Conservation (phyloP, 2,329 filamentous ascomycete species). For the Stagonosporopsis chrysanthemi region DNA sequence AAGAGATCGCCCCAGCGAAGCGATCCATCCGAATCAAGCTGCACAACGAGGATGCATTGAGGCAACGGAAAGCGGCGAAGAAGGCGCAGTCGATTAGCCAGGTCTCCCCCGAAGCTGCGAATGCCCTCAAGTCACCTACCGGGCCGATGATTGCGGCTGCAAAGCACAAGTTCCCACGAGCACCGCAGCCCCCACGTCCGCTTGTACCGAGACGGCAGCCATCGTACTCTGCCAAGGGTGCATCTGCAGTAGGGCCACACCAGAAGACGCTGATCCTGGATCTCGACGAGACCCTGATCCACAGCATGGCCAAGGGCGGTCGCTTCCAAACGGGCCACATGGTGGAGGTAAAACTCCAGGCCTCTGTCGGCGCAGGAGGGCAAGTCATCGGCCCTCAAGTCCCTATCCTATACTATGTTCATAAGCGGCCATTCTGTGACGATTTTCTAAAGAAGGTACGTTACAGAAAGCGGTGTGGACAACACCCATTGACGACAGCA, state of each 20-base stretch:
- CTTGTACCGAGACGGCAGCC: conserved; percentile 88
- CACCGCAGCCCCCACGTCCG: conserved; percentile 86
- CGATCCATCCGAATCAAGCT: conserved; percentile 91
- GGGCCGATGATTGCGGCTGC: conserved; percentile 72
- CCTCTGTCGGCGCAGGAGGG: conserved; percentile 71
- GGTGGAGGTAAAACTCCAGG: conserved; percentile 93
- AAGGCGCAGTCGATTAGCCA: conserved; percentile 56
- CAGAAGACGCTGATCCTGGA: conserved; percentile 96
- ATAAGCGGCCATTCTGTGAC: conserved; percentile 96
- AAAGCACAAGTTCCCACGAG: conserved; percentile 77
- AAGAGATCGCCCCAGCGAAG: conserved; percentile 72
- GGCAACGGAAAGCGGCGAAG: conserved; percentile 76
- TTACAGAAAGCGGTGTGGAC: not conserved
- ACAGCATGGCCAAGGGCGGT: conserved; percentile 96
- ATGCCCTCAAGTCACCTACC: conserved; percentile 90
- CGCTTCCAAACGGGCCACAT: conserved; percentile 97
- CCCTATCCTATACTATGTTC: conserved; percentile 97
- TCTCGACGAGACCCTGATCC: conserved; percentile 95
- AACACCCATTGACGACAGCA: conserved; percentile 26
- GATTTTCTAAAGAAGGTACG: conserved; percentile 87
- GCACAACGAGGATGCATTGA: conserved; percentile 77
- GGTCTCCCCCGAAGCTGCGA: conserved; percentile 58
- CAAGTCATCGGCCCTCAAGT: conserved; percentile 82
- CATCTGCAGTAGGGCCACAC: conserved; percentile 48
- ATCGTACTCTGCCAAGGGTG: conserved; percentile 70